Conservation (phyloP, 495 filamentous ascomycete genomes). For the Trichocladium uniseriatum region DNA sequence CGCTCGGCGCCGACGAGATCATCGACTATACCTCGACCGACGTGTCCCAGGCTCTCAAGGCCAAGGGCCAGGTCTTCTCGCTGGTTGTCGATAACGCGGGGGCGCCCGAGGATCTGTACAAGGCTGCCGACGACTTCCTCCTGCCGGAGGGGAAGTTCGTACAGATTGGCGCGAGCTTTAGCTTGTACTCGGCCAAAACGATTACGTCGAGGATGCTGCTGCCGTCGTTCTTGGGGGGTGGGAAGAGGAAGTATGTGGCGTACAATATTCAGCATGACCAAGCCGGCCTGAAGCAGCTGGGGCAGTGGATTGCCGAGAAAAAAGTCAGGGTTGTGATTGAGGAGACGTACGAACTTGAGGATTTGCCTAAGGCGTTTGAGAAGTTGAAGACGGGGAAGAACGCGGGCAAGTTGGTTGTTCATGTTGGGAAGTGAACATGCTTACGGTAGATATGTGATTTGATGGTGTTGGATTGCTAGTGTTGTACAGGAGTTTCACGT, state of each 20-base stretch:
- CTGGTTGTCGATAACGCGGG: constrained; percentile 57
- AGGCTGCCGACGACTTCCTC: constrained; percentile 46
- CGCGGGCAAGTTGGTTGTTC: constrained; percentile 57
- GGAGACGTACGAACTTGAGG: constrained; percentile 44
- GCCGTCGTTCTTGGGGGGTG: constrained; percentile 56
- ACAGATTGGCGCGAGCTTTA: constrained; percentile 41
- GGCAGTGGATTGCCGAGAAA: constrained; percentile 40
- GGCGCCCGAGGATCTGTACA: constrained; percentile 42
- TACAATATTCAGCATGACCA: constrained; percentile 27
- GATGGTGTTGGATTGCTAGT: background rate
- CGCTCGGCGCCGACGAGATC: constrained; percentile 57
- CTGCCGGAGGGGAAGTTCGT: constrained; percentile 45
- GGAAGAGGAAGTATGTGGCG: constrained; percentile 45
- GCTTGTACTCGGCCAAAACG: constrained; percentile 15
- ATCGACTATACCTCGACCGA: constrained; percentile 56
- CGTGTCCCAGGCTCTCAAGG: constrained; percentile 40
- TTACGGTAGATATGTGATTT: background rate
- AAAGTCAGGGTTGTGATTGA: constrained; percentile 52
- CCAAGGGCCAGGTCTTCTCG: constrained; percentile 43
- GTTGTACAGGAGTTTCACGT: too few species aligned
- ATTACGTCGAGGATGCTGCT: constrained; percentile 24
- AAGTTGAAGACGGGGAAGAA: constrained; percentile 47
- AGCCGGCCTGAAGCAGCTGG: constrained; percentile 32
- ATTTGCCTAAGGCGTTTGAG: constrained; percentile 47
- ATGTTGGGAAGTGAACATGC: constrained; percentile 28